Evolutionary conservation across 352 stramenopile species (phyloP), one percentile per base, ranked within the genome.

Genomic region (Phytophthora capsici): DNA sequence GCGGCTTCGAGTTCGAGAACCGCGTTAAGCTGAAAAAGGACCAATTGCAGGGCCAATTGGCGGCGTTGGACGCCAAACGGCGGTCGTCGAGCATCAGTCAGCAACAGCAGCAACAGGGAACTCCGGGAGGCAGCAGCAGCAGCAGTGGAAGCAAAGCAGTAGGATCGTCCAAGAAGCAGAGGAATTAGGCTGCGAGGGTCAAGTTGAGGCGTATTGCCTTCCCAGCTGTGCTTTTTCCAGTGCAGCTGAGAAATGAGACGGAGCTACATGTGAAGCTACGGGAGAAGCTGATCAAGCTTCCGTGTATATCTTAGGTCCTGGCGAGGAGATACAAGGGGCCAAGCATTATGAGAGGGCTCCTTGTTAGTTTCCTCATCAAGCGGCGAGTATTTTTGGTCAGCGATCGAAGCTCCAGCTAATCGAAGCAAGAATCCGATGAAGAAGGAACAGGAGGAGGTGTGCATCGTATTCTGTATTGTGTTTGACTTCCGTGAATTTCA

Each of bases 1-100:
- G 87, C 71, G 89, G 89, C 63, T 95, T 94, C 63, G 87, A 95
- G 76, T 96, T 96, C 63, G 86, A 96, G 67, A 94, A 94, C 65
- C 89, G 86, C 56, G 89, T 96, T 34, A 94, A 94, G 64, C 74
- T 95, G 48, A 96, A 96, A 77, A 93, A 93, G 51, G 86, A 96
- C 54, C 89, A 96, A 34, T 65, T 96, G 38, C 86, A 96, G 71
- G 88, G 88, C 10, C 87, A 95, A 58, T 56, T 95, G 52, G 85
- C 84, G 16, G 78, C 88, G 26, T 77, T 94, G 54, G 88, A 95
- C 47, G 77, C 74, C 61, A 94, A 94, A 73, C 86, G 86, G 54
- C 82, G 83, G 55, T 69, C 77, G 22, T 82, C 73, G 48, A 71
- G 69, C 46, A 19, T 38, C 19, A 73, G 71, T 9, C 79, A 55